Conservation (phyloP, 2,329 filamentous ascomycete genomes). For the Ophiostoma fasciatum region DNA sequence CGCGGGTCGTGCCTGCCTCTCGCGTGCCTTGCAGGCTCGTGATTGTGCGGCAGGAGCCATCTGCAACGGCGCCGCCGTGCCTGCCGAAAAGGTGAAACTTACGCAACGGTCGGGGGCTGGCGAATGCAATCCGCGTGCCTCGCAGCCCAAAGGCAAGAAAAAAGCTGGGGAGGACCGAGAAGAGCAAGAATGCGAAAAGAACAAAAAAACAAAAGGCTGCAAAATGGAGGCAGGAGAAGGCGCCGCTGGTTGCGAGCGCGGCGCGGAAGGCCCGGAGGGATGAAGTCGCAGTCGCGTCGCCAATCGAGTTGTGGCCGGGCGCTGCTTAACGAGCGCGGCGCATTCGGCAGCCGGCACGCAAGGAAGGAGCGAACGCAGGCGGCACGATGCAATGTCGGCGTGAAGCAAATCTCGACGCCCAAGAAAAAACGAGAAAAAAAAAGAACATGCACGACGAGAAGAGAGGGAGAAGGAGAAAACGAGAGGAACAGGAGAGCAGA, state of each 20-base stretch:
- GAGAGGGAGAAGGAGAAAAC: conserved; percentile 2
- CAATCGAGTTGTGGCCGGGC: too few species aligned
- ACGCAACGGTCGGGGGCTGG: conserved; percentile 4
- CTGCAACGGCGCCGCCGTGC: too few species aligned
- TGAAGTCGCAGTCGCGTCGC: conserved; percentile 2
- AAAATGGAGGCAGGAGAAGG: too few species aligned
- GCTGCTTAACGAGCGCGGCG: too few species aligned
- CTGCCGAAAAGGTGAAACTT: conserved; percentile 1
- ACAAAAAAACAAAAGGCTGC: too few species aligned
- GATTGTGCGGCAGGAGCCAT: too few species aligned
- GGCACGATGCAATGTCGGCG: conserved; percentile 2
- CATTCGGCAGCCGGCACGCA: background rate
- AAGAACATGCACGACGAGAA: too few species aligned
- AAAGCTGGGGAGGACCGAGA: background rate
- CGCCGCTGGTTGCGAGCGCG: too few species aligned
- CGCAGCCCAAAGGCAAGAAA: conserved; percentile 2
- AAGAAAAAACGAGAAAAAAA: too few species aligned
- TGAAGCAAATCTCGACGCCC: conserved; percentile 1
- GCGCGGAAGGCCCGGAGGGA: too few species aligned
- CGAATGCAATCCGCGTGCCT: conserved; percentile 9
- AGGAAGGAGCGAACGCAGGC: conserved; percentile 2
- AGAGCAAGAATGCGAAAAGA: too few species aligned
- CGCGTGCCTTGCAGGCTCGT: too few species aligned
- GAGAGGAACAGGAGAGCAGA: conserved; percentile 1
- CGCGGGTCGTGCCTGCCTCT: conserved; percentile 1